Evolutionary conservation across 352 stramenopile species (phyloP).

Genomic region (Pythium brachiatum): DNA sequence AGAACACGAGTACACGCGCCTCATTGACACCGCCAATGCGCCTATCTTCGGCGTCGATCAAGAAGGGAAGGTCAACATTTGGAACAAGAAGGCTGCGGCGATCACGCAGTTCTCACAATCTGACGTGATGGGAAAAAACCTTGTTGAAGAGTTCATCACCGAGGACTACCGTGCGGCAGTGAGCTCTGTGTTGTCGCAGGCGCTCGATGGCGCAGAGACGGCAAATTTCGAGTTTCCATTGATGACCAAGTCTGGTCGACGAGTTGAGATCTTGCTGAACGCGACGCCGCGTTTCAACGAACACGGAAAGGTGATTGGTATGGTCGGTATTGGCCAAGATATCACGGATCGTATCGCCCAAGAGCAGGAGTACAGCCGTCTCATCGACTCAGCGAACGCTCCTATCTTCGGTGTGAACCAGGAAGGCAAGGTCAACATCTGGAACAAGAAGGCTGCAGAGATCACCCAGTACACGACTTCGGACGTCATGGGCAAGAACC

Average conservation of each 20-base stretch:
- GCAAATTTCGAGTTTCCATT: slow-evolving; percentile 26
- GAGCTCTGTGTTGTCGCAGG: not conserved
- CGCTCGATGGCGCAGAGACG: not conserved
- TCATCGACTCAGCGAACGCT: not conserved
- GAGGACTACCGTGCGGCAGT: not conserved
- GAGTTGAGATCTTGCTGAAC: slow-evolving; percentile 50
- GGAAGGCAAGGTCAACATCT: slow-evolving; percentile 1
- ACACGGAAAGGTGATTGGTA: slow-evolving; percentile 62
- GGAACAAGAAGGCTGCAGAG: slow-evolving; percentile 5
- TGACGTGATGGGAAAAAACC: slow-evolving; percentile 40
- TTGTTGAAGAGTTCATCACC: slow-evolving; percentile 26
- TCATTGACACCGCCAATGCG: not conserved
- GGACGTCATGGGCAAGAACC: not conserved
- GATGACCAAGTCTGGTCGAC: slow-evolving; percentile 34
- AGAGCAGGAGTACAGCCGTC: slow-evolving; percentile 38
- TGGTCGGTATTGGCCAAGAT: slow-evolving; percentile 70
- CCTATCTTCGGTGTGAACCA: not conserved
- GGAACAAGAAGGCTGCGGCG: slow-evolving; percentile 55
- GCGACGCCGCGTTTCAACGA: slow-evolving; percentile 40
- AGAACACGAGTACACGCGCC: not conserved
- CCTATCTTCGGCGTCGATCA: not conserved
- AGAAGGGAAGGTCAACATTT: slow-evolving; percentile 44
- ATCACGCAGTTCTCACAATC: slow-evolving; percentile 57
- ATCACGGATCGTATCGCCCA: slow-evolving; percentile 56
- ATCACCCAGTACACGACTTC: not conserved